Base-by-base conservation (phyloP, 306 rosid species). In the Gleditsia sinensis region DNA sequence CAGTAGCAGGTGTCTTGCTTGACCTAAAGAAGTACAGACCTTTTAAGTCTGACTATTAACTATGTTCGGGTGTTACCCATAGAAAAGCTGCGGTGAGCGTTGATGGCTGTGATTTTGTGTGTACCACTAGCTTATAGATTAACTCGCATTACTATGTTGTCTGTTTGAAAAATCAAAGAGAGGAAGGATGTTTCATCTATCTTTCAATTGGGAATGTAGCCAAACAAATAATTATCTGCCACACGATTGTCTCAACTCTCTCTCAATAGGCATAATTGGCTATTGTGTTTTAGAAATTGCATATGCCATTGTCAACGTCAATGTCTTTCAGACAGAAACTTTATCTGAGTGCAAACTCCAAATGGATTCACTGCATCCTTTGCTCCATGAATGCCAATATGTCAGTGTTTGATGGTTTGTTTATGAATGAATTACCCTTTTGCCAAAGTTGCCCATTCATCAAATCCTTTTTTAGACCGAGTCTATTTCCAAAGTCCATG, bases 1-100 rank as follows among this genome's bases (percentile, higher is more conserved):
- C 98, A 0, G 50, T 90, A 12, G 98, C 86, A 2, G 98, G 98
- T 43, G 91, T 85, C 45, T 30, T 88, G 59, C 75, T 65, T 51
- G 91, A 86, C 71, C 84, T 89, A 1, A 82, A 83, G 82, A 74
- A 76, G n/a, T 85, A 80, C 32, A 85, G 68, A 57, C 94, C 96
- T 16, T 90, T 92, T 76, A 73, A 83, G 12, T 61, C 88, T 17
- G 69, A 45, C 71, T 72, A 86, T 8, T 86, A 32, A 71, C 45
- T 74, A 28, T 28, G 32, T 28, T 28, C 4, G 3, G 32, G 32
- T 28, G 32, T 28, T 28, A 28, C 3, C 32, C 32, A 28, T n/a
- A n/a, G n/a, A n/a, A n/a, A n/a, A n/a, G n/a, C n/a, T n/a, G n/a
- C n/a, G n/a, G n/a, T n/a, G n/a, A n/a, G n/a, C n/a, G n/a, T n/a